Base-by-base conservation (phyloP, 352 stramenopile species). In the Phytopythium chamaehyphon region DNA sequence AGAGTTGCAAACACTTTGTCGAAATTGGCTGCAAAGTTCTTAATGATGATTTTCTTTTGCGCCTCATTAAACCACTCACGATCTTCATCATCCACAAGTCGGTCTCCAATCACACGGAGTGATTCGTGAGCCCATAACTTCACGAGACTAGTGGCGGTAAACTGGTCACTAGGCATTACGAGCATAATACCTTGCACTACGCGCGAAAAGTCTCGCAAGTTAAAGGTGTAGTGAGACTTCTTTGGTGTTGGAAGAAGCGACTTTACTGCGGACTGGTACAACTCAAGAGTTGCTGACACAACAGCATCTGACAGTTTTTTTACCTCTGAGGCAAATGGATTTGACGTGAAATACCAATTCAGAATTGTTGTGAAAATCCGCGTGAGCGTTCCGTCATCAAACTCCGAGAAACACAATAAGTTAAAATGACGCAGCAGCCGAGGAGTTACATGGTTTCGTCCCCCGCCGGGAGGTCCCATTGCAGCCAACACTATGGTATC, bases 191-290 rank as follows among this genome's bases (percentile, higher is more conserved):
- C 93, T 53, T 98, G 93, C 7, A 98, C 83, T 33, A 98, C 90
- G 40, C 92, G 71, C 31, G 83, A 90, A 51, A 98, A 98, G 60
- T 98, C 93, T 6, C 93, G 81, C 47, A 98, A 56, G 44, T 98
- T 98, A 67, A 98, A 98, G 15, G 93, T 98, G 69, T 98, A 98
- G 69, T 98, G 94, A 15, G 83, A 96, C 70, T 98, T 98, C 23
- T 91, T 89, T 0, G 94, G 94, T 12, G 94, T 98, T 23, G 93
- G 92, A 3, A 98, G 74, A 26, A 98, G 66, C 22, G 75, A 62
- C 18, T 73, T 69, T 71, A 96, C 96, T 3, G 81, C 69, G 9
- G 81, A 71, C 55, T 92, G 78, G 59, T 98, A 98, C 18, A 93
- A 76, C 28, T 96, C 86, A n/a, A 98, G 62, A 1, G 93, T 98